Evolutionary conservation across 2,329 filamentous ascomycete genomes (phyloP), one percentile per base, ranked within the genome.

Genomic region (Trichoderma koningiopsis): DNA sequence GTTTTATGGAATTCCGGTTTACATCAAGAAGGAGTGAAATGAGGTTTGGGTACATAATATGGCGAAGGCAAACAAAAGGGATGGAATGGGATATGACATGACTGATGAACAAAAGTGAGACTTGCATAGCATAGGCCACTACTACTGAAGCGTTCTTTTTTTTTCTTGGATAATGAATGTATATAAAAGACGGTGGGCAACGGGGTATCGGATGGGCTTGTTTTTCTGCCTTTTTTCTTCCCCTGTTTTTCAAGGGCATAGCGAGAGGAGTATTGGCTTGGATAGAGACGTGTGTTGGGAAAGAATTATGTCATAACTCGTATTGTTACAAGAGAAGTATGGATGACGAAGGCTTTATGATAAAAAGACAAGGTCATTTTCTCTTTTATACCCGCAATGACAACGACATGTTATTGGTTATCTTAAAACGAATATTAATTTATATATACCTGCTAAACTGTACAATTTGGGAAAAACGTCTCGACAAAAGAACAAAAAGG

Each of bases 1-100:
- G 72, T 91, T 98, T 65, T 99, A 98, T 82, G 96, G 96, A 19
- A 91, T 99, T 77, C 96, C 96, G 35, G 93, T 97, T 72, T 97
- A 94, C 81, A 84, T 97, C 72, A 81, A 79, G 59, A 76, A 72
- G 61, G 73, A 68, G 66, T 71, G 65, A 68, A 68, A 63, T 70
- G 65, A 68, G 64, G 2, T 19, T 52, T 24, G 35, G 27, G 14
- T 55, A 27, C 27, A 55, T 31, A 14, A 16, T 7, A 55, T 55
- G 24, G 52, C 11, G 16, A 27, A 3, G 14, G 6, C 29, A 55
- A 55, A 22, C 6, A 11, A 33, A 33, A 33, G 27, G 27, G 5
- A 57, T n/a, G 27, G 55, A 57, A 57, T n/a, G 14, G 2, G 29
- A 22, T 13, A 57, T 57, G 55, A 57, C 55, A 57, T 29, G 19